A percentile compares a stretch with the other conserved stretches of the same genome.
phyloP scores from a whole-genome alignment of 2,329 filamentous ascomycete species.

The Cladorrhinum sp. region DNA sequence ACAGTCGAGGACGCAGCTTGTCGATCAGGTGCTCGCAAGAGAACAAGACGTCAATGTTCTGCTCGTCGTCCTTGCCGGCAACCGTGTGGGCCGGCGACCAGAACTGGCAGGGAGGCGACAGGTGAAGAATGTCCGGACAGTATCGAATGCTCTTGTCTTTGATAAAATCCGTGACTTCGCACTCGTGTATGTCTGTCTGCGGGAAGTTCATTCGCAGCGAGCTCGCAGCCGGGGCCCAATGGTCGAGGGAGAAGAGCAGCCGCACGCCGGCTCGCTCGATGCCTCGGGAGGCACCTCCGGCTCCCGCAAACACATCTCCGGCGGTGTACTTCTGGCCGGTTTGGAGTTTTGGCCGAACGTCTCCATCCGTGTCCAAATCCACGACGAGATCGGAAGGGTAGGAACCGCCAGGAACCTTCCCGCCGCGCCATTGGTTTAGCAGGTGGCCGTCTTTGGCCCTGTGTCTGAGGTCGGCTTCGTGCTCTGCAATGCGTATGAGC shows the following conservation, averaged over 20 bases:
- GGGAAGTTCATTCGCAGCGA: constrained; percentile 61
- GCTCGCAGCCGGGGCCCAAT: constrained; percentile 50
- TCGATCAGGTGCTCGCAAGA: constrained; percentile 54
- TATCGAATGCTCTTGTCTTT: constrained; percentile 26
- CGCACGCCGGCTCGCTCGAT: constrained; percentile 56
- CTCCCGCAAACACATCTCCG: constrained; percentile 71
- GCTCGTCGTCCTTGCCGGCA: constrained; percentile 56
- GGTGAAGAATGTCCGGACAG: constrained; percentile 65
- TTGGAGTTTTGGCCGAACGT: not conserved
- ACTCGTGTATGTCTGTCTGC: constrained; percentile 44
- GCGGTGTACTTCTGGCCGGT: constrained; percentile 57
- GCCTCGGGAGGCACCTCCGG: constrained; percentile 67
- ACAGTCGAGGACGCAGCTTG: constrained; percentile 60
- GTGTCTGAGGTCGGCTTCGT: constrained; percentile 27
- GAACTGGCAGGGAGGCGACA: constrained; percentile 75
- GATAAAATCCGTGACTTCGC: constrained; percentile 50
- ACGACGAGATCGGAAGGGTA: constrained; percentile 27
- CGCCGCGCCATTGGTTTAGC: constrained; percentile 38
- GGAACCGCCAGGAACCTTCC: constrained; percentile 39
- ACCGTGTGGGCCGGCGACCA: constrained; percentile 71
- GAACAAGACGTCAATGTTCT: constrained; percentile 61
- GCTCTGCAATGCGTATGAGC: constrained; percentile 30
- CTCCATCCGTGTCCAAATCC: constrained; percentile 28
- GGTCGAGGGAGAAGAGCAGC: constrained; percentile 63
- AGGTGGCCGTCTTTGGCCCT: constrained; percentile 32